These are phyloP conservation scores for Citrus inodora DNA, from an alignment of 345 rosid species.

Conservation along the genomic window DNA sequence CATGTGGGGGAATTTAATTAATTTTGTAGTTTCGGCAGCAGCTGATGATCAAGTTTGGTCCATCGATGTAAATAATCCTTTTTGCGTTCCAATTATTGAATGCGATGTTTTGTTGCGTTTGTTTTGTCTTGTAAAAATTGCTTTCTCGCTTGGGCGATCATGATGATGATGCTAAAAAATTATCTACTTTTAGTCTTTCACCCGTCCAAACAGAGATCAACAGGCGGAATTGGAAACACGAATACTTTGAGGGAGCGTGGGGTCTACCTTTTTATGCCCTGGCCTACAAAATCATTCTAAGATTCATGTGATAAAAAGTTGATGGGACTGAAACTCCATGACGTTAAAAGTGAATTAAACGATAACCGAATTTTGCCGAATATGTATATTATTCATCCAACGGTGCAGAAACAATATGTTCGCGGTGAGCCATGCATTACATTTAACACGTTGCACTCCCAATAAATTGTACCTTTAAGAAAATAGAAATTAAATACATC, in stretches of 20 bases:
- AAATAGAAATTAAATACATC: too few species aligned
- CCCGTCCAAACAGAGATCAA: background rate
- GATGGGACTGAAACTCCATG: background rate
- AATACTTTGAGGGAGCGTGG: background rate
- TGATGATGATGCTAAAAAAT: background rate
- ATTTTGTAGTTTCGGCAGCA: background rate
- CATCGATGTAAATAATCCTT: background rate
- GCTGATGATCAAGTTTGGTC: background rate
- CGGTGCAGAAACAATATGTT: background rate
- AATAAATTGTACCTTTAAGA: background rate
- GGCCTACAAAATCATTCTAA: background rate
- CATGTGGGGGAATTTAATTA: background rate
- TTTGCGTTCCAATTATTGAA: background rate
- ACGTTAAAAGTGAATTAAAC: too few species aligned
- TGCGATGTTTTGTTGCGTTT: background rate
- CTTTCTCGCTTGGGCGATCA: background rate
- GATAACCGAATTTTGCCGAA: background rate
- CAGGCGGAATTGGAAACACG: background rate
- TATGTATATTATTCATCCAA: background rate
- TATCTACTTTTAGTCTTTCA: background rate
- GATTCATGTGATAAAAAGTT: background rate
- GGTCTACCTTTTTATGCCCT: background rate
- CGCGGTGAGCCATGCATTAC: background rate
- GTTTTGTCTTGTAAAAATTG: background rate
- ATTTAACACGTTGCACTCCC: background rate